A percentile compares a stretch with the other conserved stretches of the same genome.
phyloP scores from a whole-genome alignment of 495 filamentous ascomycete genomes.

The Annulohypoxylon stygium region DNA sequence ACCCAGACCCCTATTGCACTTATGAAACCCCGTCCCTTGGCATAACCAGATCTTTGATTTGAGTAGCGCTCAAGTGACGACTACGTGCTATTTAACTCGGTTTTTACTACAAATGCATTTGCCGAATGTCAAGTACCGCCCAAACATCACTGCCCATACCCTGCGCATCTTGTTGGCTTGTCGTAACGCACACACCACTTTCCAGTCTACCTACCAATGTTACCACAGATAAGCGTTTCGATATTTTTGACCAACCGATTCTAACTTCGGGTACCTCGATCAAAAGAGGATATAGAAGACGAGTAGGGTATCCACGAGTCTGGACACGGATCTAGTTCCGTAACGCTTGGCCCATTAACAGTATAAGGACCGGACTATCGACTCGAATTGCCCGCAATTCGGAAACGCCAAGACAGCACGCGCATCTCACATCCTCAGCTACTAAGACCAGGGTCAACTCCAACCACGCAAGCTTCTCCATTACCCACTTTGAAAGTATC shows the following conservation, averaged over 20 bases:
- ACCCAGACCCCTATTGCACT: not conserved
- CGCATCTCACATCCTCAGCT: conserved; percentile 40
- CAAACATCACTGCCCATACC: conserved; percentile 4
- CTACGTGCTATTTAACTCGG: not conserved
- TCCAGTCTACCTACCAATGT: conserved; percentile 4
- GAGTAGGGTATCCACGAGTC: conserved; percentile 32
- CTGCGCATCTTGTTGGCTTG: conserved; percentile 21
- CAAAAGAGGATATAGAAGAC: conserved; percentile 13
- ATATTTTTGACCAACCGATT: conserved; percentile 17
- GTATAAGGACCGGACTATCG: conserved; percentile 44
- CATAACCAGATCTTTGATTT: not conserved
- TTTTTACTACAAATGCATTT: conserved; percentile 6
- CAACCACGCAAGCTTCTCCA: conserved; percentile 46
- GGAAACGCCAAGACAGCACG: conserved; percentile 49
- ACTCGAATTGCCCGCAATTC: conserved; percentile 48
- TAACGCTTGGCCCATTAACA: conserved; percentile 34
- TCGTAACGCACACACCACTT: conserved; percentile 9
- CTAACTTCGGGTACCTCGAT: conserved; percentile 24
- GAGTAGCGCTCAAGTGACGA: conserved; percentile 7
- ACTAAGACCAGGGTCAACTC: conserved; percentile 32
- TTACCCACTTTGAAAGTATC: conserved; percentile 27
- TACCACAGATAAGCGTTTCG: conserved; percentile 10
- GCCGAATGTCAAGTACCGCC: conserved; percentile 7
- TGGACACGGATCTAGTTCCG: conserved; percentile 39
- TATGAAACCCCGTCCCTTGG: not conserved